These are phyloP conservation scores for Barnettozyma hawaiiensis DNA, from an alignment of 1,139 yeast genomes.

Conservation along the genomic window DNA sequence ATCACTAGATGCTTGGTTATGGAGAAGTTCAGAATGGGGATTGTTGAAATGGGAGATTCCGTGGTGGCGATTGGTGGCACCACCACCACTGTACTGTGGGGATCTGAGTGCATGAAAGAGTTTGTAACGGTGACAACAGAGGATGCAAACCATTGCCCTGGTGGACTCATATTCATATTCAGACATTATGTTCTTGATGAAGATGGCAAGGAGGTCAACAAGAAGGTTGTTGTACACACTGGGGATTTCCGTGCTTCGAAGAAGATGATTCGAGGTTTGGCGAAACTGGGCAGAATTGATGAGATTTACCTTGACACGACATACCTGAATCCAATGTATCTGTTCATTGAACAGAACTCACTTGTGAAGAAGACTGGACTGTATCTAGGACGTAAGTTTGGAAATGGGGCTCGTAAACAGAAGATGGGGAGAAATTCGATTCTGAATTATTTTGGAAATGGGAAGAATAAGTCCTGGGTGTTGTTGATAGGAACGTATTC, in stretches of 20 bases:
- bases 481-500: conserved; percentile 79
- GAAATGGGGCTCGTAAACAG: conserved; percentile 22
- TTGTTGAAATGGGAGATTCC: conserved; percentile 2
- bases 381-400: conserved; percentile 34
- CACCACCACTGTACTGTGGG: neutral
- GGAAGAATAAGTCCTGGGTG: conserved; percentile 37
- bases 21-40: conserved; percentile 5
- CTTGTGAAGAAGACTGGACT: conserved; percentile 59
- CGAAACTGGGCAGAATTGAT: conserved; percentile 38
- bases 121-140: conserved; percentile 49
- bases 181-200: conserved; percentile 38
- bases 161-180: conserved; percentile 76
- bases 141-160: conserved; percentile 96
- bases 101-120: conserved; percentile 38
- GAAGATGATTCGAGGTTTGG: conserved; percentile 32
- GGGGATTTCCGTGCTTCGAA: conserved; percentile 82
- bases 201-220: conserved; percentile 22
- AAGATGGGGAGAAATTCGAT: conserved; percentile 30
- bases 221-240: conserved; percentile 58
- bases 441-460: conserved; percentile 36
- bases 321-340: conserved; percentile 66
- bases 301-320: conserved; percentile 82
- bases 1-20: conserved; percentile 40
- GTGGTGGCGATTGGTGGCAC: conserved; percentile 38
- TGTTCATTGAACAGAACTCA: conserved; percentile 69